Evolutionary conservation across 208 protist genomes (phyloP).

Genomic region (Angomonas ambiguus): DNA sequence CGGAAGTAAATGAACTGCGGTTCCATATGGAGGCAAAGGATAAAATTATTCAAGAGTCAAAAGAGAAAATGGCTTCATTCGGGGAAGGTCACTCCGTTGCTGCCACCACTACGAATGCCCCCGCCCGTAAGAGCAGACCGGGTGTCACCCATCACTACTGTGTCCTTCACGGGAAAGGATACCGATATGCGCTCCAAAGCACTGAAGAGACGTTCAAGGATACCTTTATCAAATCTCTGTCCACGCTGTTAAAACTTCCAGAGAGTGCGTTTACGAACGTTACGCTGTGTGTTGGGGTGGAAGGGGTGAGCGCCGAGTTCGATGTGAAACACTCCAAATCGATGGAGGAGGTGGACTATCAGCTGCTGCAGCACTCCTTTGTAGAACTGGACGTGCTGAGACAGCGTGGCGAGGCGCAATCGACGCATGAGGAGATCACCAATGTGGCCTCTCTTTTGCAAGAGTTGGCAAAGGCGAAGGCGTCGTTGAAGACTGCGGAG

Average conservation of each 20-base stretch:
- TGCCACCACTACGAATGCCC: background rate
- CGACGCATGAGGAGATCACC: conserved; percentile 18
- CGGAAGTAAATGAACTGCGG: conserved; percentile 7
- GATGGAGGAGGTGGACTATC: conserved; percentile 36
- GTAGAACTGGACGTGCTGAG: conserved; percentile 27
- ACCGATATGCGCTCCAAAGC: conserved; percentile 20
- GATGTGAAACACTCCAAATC: conserved; percentile 37
- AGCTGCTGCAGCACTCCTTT: conserved; percentile 41
- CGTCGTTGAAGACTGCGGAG: conserved; percentile 24
- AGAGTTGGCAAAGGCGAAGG: conserved; percentile 24
- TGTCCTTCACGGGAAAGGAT: conserved; percentile 36
- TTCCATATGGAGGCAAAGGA: conserved; percentile 12
- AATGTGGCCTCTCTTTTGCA: conserved; percentile 12
- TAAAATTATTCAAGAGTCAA: background rate
- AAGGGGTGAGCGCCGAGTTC: conserved; percentile 42
- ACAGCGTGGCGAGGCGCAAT: conserved; percentile 23
- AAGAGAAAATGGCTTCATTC: background rate
- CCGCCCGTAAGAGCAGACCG: conserved; percentile 16
- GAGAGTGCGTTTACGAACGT: conserved; percentile 35
- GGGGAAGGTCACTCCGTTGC: background rate
- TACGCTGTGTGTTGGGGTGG: conserved; percentile 27
- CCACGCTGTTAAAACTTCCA: conserved; percentile 34
- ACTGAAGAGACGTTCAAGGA: conserved; percentile 36
- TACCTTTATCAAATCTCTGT: conserved; percentile 40
- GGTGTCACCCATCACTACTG: conserved; percentile 36